Evolutionary conservation across 306 rosid genomes (phyloP).

Genomic region (Quercus engelmannii): DNA sequence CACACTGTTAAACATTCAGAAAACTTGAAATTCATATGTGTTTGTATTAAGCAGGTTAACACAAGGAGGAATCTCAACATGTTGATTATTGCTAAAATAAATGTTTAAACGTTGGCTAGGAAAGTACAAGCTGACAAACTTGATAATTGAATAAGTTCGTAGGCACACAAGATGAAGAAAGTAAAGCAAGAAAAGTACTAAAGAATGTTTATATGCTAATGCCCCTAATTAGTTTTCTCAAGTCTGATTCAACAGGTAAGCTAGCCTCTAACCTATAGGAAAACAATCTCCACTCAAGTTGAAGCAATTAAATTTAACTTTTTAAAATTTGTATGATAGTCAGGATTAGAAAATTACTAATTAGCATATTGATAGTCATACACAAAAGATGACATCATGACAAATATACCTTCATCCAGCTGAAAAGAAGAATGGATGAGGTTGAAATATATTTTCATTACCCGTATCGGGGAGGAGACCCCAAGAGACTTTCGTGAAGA

Average conservation of each 20-base stretch:
- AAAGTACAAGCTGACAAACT: too few relatives aligned
- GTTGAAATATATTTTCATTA: slow-evolving; percentile 51
- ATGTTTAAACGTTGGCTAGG: too few relatives aligned
- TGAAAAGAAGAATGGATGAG: slow-evolving; percentile 43
- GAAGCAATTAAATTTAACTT: neutral
- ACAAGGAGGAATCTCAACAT: too few relatives aligned
- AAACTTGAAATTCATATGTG: too few relatives aligned
- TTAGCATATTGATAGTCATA: neutral
- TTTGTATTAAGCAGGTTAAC: too few relatives aligned
- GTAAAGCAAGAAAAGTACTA: neutral
- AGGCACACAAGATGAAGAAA: too few relatives aligned
- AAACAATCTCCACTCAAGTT: neutral
- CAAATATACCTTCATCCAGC: slow-evolving; percentile 66
- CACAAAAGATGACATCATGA: slow-evolving; percentile 16
- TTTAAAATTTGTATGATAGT: neutral
- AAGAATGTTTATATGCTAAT: neutral
- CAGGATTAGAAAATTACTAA: neutral
- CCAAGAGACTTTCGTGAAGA: slow-evolving; percentile 75
- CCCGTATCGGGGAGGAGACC: slow-evolving; percentile 53
- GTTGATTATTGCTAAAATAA: too few relatives aligned
- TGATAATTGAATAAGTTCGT: too few relatives aligned
- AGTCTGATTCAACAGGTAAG: neutral
- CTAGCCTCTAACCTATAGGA: neutral
- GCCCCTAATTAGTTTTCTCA: neutral
- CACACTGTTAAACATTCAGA: neutral